Percentiles rank a stretch among this genome's conserved stretches.
phyloP scores from a whole-genome alignment of 805 yeast species.

The Ogataea wickerhamii region DNA sequence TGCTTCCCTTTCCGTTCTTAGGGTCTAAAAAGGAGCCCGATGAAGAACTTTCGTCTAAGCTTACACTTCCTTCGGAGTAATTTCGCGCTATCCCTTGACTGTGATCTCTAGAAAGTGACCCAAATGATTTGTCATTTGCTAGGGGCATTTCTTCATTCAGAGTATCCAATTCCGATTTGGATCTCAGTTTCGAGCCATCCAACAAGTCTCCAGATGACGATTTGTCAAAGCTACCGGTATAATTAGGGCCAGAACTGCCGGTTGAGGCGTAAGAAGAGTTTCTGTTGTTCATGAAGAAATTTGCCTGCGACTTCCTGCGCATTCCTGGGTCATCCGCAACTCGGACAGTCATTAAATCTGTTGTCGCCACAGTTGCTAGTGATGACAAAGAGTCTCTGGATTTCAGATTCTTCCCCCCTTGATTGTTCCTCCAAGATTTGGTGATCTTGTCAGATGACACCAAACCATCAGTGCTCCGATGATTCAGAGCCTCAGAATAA shows the following conservation, averaged over 20 bases:
- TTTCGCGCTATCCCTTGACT: slow-evolving; percentile 7
- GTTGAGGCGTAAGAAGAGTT: slow-evolving; percentile 15
- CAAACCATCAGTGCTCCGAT: slow-evolving; percentile 39
- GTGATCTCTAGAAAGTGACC: slow-evolving; percentile 5
- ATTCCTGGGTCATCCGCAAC: slow-evolving; percentile 58
- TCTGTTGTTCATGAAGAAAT: slow-evolving; percentile 36
- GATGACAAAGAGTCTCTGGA: slow-evolving; percentile 68
- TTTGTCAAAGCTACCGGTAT: slow-evolving; percentile 8
- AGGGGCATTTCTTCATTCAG: slow-evolving; percentile 15
- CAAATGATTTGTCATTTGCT: slow-evolving; percentile 6
- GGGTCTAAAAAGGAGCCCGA: slow-evolving; percentile 1
- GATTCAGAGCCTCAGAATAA: slow-evolving; percentile 38
- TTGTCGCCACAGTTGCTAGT: slow-evolving; percentile 80
- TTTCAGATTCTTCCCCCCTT: slow-evolving; percentile 33
- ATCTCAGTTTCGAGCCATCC: slow-evolving; percentile 9
- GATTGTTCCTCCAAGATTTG: slow-evolving; percentile 59
- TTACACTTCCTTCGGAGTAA: slow-evolving; percentile 12
- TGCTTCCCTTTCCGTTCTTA: slow-evolving; percentile 1
- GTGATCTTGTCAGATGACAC: slow-evolving; percentile 35
- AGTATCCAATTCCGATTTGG: slow-evolving; percentile 9
- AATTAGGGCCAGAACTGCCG: slow-evolving; percentile 13
- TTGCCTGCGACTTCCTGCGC: slow-evolving; percentile 35
- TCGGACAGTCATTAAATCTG: slow-evolving; percentile 74
- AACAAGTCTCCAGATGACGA: slow-evolving; percentile 14
- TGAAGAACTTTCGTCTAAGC: slow-evolving; percentile 1